Conservation (phyloP, 1,139 yeast species). For the Geotrichum reessii region DNA sequence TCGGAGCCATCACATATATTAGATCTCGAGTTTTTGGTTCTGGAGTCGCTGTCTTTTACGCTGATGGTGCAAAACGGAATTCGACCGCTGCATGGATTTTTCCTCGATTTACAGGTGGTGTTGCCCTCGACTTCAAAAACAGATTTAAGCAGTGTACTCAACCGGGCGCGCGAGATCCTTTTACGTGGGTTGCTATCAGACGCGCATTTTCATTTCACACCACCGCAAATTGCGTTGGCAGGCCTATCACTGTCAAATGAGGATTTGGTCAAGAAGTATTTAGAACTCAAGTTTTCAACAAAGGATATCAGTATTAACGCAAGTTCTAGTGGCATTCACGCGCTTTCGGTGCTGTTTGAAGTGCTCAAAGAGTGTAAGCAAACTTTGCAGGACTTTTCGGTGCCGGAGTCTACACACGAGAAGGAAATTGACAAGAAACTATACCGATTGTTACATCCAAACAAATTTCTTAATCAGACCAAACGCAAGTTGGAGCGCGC, state of each 20-base stretch:
- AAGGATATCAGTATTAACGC: constrained; percentile 21
- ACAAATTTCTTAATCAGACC: constrained; percentile 20
- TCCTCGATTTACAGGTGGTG: constrained; percentile 74
- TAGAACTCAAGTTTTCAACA: constrained; percentile 48
- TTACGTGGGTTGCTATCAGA: constrained; percentile 68
- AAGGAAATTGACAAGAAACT: constrained; percentile 34
- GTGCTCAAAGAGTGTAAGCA: constrained; percentile 26
- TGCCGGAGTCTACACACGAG: constrained; percentile 29
- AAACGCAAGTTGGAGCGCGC: constrained; percentile 15
- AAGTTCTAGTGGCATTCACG: constrained; percentile 10
- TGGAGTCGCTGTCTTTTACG: constrained; percentile 73
- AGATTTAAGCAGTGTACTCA: constrained; percentile 45
- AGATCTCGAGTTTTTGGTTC: constrained; percentile 68
- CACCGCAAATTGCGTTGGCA: constrained; percentile 92
- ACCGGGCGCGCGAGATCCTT: constrained; percentile 58
- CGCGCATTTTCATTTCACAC: constrained; percentile 70
- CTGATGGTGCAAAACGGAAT: constrained; percentile 83
- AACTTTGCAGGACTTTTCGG: constrained; percentile 20
- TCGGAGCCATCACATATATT: constrained; percentile 59
- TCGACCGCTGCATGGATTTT: constrained; percentile 85
- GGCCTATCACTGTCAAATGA: constrained; percentile 65
- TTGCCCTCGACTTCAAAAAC: constrained; percentile 31
- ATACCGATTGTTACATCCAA: constrained; percentile 29
- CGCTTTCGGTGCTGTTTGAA: constrained; percentile 17
- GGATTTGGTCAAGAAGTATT: constrained; percentile 58